Conservation (phyloP, 2,329 filamentous ascomycete genomes). For the Paracoccidioides lutzii region DNA sequence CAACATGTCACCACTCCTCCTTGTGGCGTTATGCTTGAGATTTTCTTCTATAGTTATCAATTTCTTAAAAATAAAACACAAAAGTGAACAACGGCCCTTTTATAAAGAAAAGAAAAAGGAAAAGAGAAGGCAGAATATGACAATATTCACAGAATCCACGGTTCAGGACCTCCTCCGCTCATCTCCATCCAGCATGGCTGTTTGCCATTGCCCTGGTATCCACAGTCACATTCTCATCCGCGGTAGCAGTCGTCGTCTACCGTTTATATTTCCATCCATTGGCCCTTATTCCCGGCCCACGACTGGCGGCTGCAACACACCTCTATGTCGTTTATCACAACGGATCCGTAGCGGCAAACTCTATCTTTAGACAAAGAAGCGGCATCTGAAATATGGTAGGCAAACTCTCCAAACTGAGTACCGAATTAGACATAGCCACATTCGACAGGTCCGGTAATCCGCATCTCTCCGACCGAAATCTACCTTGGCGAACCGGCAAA, state of each 20-base stretch:
- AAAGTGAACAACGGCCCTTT: not conserved
- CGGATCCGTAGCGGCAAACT: not conserved
- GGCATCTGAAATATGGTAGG: not conserved
- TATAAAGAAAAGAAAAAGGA: not conserved
- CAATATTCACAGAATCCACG: not conserved
- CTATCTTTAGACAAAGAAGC: not conserved
- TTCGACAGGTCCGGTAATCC: not conserved
- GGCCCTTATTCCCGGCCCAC: slow-evolving; percentile 17
- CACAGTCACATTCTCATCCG: not conserved
- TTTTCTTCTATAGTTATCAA: not conserved
- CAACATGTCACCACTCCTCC: too few relatives aligned
- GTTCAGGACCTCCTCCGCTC: not conserved
- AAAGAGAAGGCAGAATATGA: not conserved
- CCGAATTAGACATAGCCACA: too few relatives aligned
- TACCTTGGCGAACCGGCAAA: not conserved
- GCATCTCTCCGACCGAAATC: not conserved
- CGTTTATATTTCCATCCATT: slow-evolving; percentile 20
- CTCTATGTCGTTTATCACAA: not conserved
- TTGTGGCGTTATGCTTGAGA: not conserved
- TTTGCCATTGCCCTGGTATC: not conserved
- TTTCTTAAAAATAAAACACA: not conserved
- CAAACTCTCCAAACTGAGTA: not conserved
- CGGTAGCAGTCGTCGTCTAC: slow-evolving; percentile 10
- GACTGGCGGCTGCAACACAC: slow-evolving; percentile 14
- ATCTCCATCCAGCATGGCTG: not conserved